These are phyloP conservation scores for Haplographium delicatum DNA, from an alignment of 495 filamentous ascomycete genomes.

Conservation along the genomic window DNA sequence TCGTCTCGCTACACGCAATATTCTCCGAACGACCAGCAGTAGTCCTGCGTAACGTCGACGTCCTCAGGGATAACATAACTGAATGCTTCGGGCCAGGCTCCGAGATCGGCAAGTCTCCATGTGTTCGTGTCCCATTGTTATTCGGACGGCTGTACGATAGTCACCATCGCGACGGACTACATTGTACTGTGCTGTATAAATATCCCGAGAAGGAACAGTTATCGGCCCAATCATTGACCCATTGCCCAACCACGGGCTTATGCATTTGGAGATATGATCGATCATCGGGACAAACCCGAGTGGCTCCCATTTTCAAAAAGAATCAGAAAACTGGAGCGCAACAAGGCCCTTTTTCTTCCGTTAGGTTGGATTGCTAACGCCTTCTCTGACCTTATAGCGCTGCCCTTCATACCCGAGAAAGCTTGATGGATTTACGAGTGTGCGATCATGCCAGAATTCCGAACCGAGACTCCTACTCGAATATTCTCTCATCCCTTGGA, in stretches of 20 bases:
- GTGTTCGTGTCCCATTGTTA: too few relatives aligned
- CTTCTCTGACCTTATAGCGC: too few relatives aligned
- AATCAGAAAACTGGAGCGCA: too few relatives aligned
- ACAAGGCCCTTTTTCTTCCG: too few relatives aligned
- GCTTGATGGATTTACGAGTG: too few relatives aligned
- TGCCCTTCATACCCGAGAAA: too few relatives aligned
- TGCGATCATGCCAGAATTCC: too few relatives aligned
- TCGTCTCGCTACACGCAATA: background rate
- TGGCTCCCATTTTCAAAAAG: background rate
- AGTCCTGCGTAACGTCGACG: too few relatives aligned
- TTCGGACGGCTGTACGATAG: background rate
- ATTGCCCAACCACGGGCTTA: background rate
- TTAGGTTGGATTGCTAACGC: too few relatives aligned
- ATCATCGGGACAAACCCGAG: constrained; percentile 3
- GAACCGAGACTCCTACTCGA: too few relatives aligned
- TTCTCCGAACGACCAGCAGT: background rate
- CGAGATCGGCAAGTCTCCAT: background rate
- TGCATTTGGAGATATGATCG: background rate
- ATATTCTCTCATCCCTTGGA: background rate
- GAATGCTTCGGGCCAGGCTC: constrained; percentile 1
- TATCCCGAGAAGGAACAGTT: background rate
- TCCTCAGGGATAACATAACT: background rate
- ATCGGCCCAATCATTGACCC: background rate
- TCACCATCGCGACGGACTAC: background rate
- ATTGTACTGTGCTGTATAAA: background rate